Conservation (phyloP, 2,329 filamentous ascomycete genomes). For the Ceratocystis diversiconidia region DNA sequence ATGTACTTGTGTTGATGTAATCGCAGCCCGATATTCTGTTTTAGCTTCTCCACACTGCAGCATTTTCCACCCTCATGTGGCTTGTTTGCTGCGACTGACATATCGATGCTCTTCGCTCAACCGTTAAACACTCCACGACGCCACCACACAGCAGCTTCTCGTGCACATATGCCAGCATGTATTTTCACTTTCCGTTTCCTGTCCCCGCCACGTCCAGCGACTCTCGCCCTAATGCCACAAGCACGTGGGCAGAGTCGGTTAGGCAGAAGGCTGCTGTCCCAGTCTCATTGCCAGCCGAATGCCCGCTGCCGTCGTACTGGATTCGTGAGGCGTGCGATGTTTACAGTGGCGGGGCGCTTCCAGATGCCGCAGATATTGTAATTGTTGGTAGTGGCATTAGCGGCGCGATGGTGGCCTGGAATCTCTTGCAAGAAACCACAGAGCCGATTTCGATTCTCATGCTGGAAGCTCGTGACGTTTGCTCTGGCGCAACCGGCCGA, state of each 20-base stretch:
- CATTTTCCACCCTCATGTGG: neutral
- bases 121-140: too few relatives aligned
- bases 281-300: neutral
- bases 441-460: conserved; percentile 22
- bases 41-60: neutral
- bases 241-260: conserved; percentile 10
- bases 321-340: conserved; percentile 22
- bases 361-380: conserved; percentile 32
- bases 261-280: conserved; percentile 1
- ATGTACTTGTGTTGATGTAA: neutral
- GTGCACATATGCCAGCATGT: neutral
- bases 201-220: conserved; percentile 1
- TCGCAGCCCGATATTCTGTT: neutral
- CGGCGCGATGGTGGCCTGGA: conserved; percentile 29
- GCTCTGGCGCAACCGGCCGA: conserved; percentile 26
- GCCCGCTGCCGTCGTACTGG: conserved; percentile 16
- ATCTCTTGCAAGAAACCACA: conserved; percentile 17
- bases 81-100: too few relatives aligned
- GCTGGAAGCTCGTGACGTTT: conserved; percentile 26
- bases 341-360: conserved; percentile 23
- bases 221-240: neutral
- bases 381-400: conserved; percentile 44
- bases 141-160: neutral
- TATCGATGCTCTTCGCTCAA: too few relatives aligned
- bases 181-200: conserved; percentile 15